Evolutionary conservation across 768 basidiomycete species (phyloP), one percentile per base, ranked within the genome.

Genomic region (Termitomyces heimii): DNA sequence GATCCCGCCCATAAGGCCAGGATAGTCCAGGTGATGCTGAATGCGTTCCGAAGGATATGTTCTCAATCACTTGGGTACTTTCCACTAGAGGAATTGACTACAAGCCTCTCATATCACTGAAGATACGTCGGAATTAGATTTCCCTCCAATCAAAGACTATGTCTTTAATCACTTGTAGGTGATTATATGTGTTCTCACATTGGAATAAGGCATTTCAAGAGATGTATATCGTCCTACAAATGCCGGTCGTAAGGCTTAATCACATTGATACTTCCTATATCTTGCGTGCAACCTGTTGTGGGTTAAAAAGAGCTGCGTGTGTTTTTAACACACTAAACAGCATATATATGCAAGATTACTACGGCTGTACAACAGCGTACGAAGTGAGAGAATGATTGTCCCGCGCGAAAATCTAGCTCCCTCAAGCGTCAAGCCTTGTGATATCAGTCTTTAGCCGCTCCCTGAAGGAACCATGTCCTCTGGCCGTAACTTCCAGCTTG

Each of bases 11-110:
- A 46, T 46, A 32, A 48, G 77, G 73, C 1, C 67, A 79, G 47
- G 82, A 85, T 62, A 78, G 4, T n/a, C n/a, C n/a, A n/a, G n/a
- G n/a, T n/a, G n/a, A n/a, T n/a, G 76, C 79, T 57, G 62, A 67
- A 57, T 70, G 71, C 0, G 81, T 82, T 55, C 78, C 16, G 65
- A 63, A 10, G 72, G 76, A 20, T 63, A 80, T 55, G 63, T 78
- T 43, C 54, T 74, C 18, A 60, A 83, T 62, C 82, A 84, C 62
- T 54, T 77, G 40, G 82, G 82, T 13, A 10, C 28, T 53, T 29
- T 7, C 18, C 37, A 18, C n/a, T 6, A 5, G 4, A 51, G 28
- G 28, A 56, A 50, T 31, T 45, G 44, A 10, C 13, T 32, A 53
- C 29, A 22, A 48, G 53, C 16, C n/a, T 45, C 22, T 29, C 7